Evolutionary conservation across 139 green algal species (phyloP), one percentile per base, ranked within the genome.

Genomic region (Axilococcus clingmanii): DNA sequence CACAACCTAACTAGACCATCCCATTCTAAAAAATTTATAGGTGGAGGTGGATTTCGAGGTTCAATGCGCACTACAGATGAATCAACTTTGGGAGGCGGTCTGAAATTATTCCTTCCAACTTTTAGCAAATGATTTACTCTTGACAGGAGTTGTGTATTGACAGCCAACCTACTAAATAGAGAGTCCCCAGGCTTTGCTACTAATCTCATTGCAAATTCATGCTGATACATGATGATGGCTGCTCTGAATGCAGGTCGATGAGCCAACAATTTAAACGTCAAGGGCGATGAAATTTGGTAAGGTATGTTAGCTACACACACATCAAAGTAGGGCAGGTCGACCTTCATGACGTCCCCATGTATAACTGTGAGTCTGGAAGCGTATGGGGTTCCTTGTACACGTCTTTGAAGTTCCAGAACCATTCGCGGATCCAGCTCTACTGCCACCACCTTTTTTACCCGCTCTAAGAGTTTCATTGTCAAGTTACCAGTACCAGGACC

Each of bases 301-400:
- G 93, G 93, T 50, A 96, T 96, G 74, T 99, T 99, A 50, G 93
- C 92, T 20, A 99, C 93, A 65, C 90, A 97, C 11, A 99, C 60
- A 76, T 99, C 93, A 76, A 99, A 99, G 77, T 98, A 99, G 3
- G 93, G 93, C 53, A 98, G 78, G 22, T 97, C 74, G 7, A 79
- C 63, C 57, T 80, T 81, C 79, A 90, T 80, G n/a, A 93, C 82
- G 59, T 99, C 92, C 5, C 77, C 86, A 41, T 96, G 86, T 51
- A 99, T 95, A 62, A 99, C 84, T 63, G 89, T 74, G 17, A 94
- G 61, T 40, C 77, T 75, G 43, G 71, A 69, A 9, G 73, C 74
- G 57, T 87, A 79, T 2, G 82, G 75, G 2, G 87, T 95, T 33
- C 86, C 86, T 53, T 95, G 48, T 30, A 99, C 81, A 25, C 92